Evolutionary conservation across 2,329 filamentous ascomycete species (phyloP), one percentile per base, ranked within the genome.

Genomic region (Penicillium sp.): DNA sequence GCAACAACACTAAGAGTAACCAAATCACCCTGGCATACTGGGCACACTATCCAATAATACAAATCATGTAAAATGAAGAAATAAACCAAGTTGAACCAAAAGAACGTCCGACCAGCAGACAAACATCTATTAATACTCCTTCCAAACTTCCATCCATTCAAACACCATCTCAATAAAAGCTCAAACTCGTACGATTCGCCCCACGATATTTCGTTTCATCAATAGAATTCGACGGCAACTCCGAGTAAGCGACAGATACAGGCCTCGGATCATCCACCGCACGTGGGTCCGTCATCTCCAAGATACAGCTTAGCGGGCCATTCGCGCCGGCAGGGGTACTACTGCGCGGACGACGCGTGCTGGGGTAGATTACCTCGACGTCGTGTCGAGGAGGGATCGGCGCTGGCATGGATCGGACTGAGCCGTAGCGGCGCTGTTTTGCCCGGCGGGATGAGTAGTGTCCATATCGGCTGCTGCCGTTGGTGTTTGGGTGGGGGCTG

Each of bases 261-360:
- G 55, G 38, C 25, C 49, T 60, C 16, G 31, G 31, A 27, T 68
- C 67, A 50, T 71, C 68, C 10, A 67, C 56, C 0, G 59, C 57
- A 10, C 64, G 63, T 0, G 56, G 55, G 21, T 55, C 48, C 9
- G 57, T 46, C 12, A 65, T 58, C 52, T 73, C 70, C 38, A 64
- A 58, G 41, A 72, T 73, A 38, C 67, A 66, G 51, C 70, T 70
- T 8, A 72, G 54, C 35, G 54, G 64, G 21, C 55, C 56, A 29
- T 48, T 60, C 2, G 63, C 47, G 1, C 65, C 66, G 0, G 68
- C 67, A 25, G 65, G 67, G 0, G 69, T 73, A 38, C 57, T 68
- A 52, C 71, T 74, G 29, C 72, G 68, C 6, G 70, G 57, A 2
- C 71, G 66, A 6, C 72, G 65, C 6, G 66, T 68, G 50, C 68